Evolutionary conservation across 2,329 filamentous ascomycete species (phyloP).

Genomic region (Trichoderma koningii): DNA sequence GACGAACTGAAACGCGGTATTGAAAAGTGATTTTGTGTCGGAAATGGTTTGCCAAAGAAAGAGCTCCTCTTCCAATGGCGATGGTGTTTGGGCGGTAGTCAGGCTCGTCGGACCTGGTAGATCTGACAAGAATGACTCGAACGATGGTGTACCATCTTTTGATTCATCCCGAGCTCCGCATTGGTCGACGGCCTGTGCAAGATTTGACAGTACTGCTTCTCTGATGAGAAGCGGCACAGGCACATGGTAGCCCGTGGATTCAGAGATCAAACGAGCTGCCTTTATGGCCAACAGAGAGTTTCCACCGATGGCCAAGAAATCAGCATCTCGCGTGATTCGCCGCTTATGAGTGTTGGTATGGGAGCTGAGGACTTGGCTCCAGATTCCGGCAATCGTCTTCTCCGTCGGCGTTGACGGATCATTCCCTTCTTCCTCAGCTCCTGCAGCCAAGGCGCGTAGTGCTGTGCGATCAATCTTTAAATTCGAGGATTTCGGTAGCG

Average conservation of each 20-base stretch:
- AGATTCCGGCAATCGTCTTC: background rate
- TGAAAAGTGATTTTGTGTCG: background rate
- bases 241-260: background rate
- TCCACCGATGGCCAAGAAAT: slow-evolving; percentile 13
- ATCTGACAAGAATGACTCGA: background rate
- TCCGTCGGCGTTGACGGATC: background rate
- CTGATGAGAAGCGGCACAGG: slow-evolving; percentile 9
- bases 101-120: background rate
- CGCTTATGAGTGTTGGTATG: background rate
- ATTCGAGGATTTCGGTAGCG: background rate
- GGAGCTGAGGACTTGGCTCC: background rate
- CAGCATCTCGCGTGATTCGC: background rate
- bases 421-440: background rate
- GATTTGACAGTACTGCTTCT: background rate
- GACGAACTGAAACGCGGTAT: slow-evolving; percentile 6
- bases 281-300: slow-evolving; percentile 12
- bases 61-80: background rate
- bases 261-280: background rate
- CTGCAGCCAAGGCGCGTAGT: background rate
- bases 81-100: background rate
- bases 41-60: slow-evolving; percentile 1
- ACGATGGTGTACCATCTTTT: background rate
- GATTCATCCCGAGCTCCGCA: background rate
- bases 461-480: slow-evolving; percentile 1
- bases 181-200: background rate